Conservation (phyloP, 1,284 basidiomycete genomes). For the Schizophyllum commune region DNA sequence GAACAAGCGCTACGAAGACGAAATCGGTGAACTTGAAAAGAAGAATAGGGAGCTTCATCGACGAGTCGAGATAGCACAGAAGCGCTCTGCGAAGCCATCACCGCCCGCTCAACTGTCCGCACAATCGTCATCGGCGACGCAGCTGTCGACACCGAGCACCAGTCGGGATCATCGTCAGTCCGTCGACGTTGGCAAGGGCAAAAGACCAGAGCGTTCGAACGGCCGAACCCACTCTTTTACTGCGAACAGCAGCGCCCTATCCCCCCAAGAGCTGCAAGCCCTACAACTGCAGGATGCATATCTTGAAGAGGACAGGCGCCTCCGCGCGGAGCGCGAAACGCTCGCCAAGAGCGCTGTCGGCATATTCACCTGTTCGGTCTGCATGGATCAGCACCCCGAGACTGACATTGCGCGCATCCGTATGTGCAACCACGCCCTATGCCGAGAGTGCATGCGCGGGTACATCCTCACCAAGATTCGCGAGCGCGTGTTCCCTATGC, state of each 20-base stretch:
- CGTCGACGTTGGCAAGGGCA: neutral
- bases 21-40: constrained; percentile 21
- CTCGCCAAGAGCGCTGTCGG: constrained; percentile 23
- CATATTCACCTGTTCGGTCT: constrained; percentile 49
- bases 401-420: constrained; percentile 39
- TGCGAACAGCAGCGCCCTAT: neutral
- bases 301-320: constrained; percentile 35
- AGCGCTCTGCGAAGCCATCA: too few species aligned
- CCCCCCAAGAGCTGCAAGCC: neutral
- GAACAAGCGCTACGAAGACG: constrained; percentile 23
- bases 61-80: neutral
- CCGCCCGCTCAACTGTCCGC: too few species aligned
- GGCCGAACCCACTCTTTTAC: neutral
- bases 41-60: constrained; percentile 14
- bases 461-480: constrained; percentile 40
- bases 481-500: constrained; percentile 50
- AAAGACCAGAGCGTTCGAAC: constrained; percentile 10
- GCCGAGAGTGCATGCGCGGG: constrained; percentile 41
- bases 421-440: constrained; percentile 47
- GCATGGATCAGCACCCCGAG: constrained; percentile 41
- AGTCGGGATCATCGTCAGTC: neutral
- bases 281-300: constrained; percentile 29
- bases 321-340: constrained; percentile 27
- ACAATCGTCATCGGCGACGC: neutral
- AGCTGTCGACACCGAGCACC: neutral